A percentile compares a stretch with the other conserved stretches of the same genome.
phyloP scores from a whole-genome alignment of 495 filamentous ascomycete genomes.

The Terfezia boudieri region DNA sequence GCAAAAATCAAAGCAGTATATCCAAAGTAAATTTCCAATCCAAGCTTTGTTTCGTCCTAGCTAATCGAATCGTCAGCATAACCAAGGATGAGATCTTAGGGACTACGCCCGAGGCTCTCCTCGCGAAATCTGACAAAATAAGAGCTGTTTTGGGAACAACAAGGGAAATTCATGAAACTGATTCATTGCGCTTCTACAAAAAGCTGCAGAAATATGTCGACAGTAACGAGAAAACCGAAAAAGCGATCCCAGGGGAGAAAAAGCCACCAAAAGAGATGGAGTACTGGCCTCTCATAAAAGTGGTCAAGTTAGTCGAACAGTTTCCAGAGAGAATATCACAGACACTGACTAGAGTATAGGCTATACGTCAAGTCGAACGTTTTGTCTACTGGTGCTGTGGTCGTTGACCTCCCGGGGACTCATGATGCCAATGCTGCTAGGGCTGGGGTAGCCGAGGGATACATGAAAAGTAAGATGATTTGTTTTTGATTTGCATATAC shows the following conservation, averaged over 20 bases:
- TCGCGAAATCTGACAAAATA: constrained; percentile 21
- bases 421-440: constrained; percentile 45
- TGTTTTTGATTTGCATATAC: constrained; percentile 9
- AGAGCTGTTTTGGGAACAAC: constrained; percentile 27
- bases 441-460: constrained; percentile 34
- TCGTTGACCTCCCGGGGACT: constrained; percentile 45
- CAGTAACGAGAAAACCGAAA: constrained; percentile 20
- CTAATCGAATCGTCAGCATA: constrained; percentile 10
- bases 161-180: constrained; percentile 21
- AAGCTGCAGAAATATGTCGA: constrained; percentile 29
- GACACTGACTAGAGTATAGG: constrained; percentile 24
- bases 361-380: constrained; percentile 34
- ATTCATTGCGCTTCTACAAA: constrained; percentile 24
- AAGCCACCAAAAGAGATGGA: constrained; percentile 25
- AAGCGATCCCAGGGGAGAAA: constrained; percentile 16
- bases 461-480: constrained; percentile 32
- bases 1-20: constrained; percentile 45
- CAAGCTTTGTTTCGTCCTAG: not conserved
- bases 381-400: constrained; percentile 36
- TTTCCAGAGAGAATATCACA: not conserved
- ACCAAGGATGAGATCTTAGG: constrained; percentile 28
- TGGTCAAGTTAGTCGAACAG: constrained; percentile 21
- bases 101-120: constrained; percentile 21
- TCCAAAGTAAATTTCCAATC: constrained; percentile 18
- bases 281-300: constrained; percentile 45